Evolutionary conservation across 768 basidiomycete species (phyloP).

Genomic region (Wakefieldia striispora): DNA sequence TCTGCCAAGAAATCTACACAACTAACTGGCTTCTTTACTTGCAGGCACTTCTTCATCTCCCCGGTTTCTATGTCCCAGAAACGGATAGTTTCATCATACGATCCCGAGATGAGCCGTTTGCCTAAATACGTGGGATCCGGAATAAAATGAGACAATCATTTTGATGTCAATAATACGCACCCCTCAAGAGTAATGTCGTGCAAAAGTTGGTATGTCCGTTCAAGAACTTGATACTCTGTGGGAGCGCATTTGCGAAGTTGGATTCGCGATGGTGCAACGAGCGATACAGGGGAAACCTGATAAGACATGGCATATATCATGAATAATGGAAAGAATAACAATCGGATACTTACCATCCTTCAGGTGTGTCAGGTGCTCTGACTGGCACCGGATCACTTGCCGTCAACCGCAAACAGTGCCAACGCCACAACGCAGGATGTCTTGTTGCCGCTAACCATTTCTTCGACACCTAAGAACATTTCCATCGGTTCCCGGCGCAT

Average conservation of each 20-base stretch:
- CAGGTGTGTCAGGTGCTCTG: conserved; percentile 56
- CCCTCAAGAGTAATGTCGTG: conserved; percentile 71
- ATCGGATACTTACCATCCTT: conserved; percentile 60
- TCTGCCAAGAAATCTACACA: conserved; percentile 85
- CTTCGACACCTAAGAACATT: conserved; percentile 37
- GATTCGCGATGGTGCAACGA: conserved; percentile 82
- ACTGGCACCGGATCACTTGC: conserved; percentile 67
- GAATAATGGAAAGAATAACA: not conserved
- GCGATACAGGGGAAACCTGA: conserved; percentile 68
- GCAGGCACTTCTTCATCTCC: conserved; percentile 69
- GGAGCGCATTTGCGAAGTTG: conserved; percentile 74
- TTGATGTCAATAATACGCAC: conserved; percentile 21
- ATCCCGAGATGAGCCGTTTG: conserved; percentile 82
- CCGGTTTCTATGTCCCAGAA: conserved; percentile 84
- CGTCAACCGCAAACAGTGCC: conserved; percentile 72
- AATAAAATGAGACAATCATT: not conserved
- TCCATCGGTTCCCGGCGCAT: not conserved
- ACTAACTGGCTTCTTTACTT: conserved; percentile 87
- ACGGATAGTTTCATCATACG: conserved; percentile 88
- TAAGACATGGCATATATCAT: not conserved
- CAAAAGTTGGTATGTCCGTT: conserved; percentile 86
- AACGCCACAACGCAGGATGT: conserved; percentile 73
- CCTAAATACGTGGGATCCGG: conserved; percentile 36
- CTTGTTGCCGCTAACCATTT: conserved; percentile 41
- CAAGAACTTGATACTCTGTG: conserved; percentile 76